Evolutionary conservation across 2,329 filamentous ascomycete species (phyloP), one percentile per base, ranked within the genome.

Genomic region (Alternaria panax): DNA sequence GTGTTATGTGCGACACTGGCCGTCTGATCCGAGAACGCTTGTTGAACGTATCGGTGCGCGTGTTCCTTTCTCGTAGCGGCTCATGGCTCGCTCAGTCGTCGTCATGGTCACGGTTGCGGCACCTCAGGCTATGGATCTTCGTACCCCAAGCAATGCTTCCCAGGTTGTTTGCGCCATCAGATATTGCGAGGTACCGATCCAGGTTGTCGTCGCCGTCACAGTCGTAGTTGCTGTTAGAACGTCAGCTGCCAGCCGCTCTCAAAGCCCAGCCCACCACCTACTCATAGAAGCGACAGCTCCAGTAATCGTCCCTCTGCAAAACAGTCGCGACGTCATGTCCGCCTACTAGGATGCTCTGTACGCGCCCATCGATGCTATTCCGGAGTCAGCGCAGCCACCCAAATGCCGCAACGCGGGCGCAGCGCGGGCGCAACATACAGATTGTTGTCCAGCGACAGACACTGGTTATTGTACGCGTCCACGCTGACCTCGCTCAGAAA

Each of bases 241-340:
- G 24, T 59, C 14, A 59, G 54, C n/a, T 27, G 50, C n/a, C 6
- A 22, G 6, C 22, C 16, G n/a, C 9, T 18, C 22, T 8, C 42
- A 12, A 25, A 7, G 8, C 32, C 18, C 9, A 11, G n/a, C 32
- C 38, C 16, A 20, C 16, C 6, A 69, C 75, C 8, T 68, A 77
- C 75, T 76, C 71, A 34, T 68, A 77, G 22, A 77, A 75, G 32
- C 65, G 64, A 55, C 75, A 77, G n/a, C 64, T 73, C 75, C 75
- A 77, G 30, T 64, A 64, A 50, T 77, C 75, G 16, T 63, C 60
- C 14, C 75, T 57, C 16, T 34, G 58, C 34, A 72, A 50, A 28
- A 77, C 75, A 4, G 59, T 46, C 2, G 51, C 38, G 11, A 75
- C 67, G 45, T 75, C 68, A 34, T 70, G 69, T 1, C 73, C 75